Evolutionary conservation across 352 stramenopile species (phyloP).

Genomic region (Globisporangium acanthophoron): DNA sequence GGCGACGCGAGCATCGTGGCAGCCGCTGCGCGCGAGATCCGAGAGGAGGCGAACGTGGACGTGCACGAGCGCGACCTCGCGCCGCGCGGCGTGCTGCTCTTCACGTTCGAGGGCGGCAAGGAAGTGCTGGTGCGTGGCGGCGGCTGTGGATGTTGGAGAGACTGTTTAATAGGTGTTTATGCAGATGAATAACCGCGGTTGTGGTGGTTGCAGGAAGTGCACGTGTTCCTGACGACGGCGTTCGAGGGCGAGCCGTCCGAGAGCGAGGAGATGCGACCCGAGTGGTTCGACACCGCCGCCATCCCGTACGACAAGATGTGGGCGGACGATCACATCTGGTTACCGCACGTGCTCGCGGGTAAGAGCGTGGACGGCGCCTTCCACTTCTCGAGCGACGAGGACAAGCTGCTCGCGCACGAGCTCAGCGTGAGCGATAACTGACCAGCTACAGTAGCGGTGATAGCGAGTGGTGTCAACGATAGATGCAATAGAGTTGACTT

Average conservation of each 20-base stretch:
- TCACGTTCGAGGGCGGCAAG: conserved; percentile 53
- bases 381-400: conserved; percentile 63
- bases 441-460: not conserved
- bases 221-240: conserved; percentile 68
- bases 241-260: conserved; percentile 71
- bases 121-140: conserved; percentile 45
- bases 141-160: not conserved
- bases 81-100: conserved; percentile 37
- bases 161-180: not conserved
- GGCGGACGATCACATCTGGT: conserved; percentile 79
- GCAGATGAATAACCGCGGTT: not conserved
- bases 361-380: conserved; percentile 67
- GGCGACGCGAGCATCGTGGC: conserved; percentile 56
- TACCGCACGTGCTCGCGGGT: conserved; percentile 68
- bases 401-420: conserved; percentile 54
- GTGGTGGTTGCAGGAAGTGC: conserved; percentile 45
- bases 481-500: not conserved
- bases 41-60: conserved; percentile 66
- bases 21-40: conserved; percentile 50
- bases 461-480: conserved; percentile 6
- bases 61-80: conserved; percentile 24
- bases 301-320: conserved; percentile 88
- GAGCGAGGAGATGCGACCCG: conserved; percentile 86
- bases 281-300: conserved; percentile 58
- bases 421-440: conserved; percentile 13